Conservation (phyloP, 1,284 basidiomycete species). For the Puccinia polysora region DNA sequence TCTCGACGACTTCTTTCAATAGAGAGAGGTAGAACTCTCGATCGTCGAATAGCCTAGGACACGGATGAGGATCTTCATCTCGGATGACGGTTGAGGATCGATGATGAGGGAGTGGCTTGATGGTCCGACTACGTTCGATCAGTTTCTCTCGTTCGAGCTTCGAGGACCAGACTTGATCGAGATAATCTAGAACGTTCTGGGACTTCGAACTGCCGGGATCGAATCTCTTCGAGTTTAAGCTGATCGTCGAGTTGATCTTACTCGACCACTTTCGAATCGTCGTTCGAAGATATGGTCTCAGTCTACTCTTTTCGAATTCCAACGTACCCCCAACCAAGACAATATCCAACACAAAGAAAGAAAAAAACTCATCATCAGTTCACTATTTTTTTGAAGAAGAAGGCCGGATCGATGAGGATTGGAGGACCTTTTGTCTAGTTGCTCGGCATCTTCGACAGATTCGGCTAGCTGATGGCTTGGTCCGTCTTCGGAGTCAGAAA, state of each 20-base stretch:
- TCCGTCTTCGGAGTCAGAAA: background rate
- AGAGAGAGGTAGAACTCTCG: slow-evolving; percentile 85
- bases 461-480: background rate
- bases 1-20: slow-evolving; percentile 78
- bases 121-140: slow-evolving; percentile 46
- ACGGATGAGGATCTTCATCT: slow-evolving; percentile 52
- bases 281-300: slow-evolving; percentile 59
- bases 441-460: slow-evolving; percentile 10
- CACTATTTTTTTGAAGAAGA: background rate
- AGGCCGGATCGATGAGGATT: background rate
- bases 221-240: slow-evolving; percentile 64
- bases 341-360: no score
- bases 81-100: slow-evolving; percentile 48
- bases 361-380: slow-evolving; percentile 26
- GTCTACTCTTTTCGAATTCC: slow-evolving; percentile 46
- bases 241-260: slow-evolving; percentile 83
- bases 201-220: background rate
- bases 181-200: slow-evolving; percentile 65
- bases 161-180: slow-evolving; percentile 63
- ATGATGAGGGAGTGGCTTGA: slow-evolving; percentile 50
- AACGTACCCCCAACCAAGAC: slow-evolving; percentile 59
- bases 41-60: slow-evolving; percentile 65
- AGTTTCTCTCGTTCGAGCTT: slow-evolving; percentile 47
- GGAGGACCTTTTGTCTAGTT: slow-evolving; percentile 15
- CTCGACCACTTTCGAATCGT: slow-evolving; percentile 85